Evolutionary conservation across 208 protist species (phyloP).

Genomic region (Phytomonas sp.): DNA sequence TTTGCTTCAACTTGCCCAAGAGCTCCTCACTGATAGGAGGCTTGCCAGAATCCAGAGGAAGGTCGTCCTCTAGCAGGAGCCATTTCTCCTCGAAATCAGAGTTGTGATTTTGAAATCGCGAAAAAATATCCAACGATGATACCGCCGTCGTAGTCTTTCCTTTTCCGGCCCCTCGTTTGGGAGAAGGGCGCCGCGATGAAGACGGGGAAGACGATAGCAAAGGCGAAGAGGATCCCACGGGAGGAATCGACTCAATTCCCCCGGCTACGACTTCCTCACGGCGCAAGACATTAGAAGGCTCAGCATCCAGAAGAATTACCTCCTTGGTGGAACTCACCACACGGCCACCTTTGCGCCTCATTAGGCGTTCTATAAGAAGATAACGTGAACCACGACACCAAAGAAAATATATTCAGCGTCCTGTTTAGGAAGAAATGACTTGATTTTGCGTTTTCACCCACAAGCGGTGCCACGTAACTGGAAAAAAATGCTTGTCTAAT

Average conservation of each 20-base stretch:
- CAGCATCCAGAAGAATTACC: conserved; percentile 2
- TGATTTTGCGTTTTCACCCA: not conserved
- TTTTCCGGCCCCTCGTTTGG: not conserved
- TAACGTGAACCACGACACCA: not conserved
- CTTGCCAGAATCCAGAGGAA: conserved; percentile 8
- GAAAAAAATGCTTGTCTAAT: not conserved
- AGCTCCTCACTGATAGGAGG: conserved; percentile 29
- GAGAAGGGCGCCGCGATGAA: not conserved
- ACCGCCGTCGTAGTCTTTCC: conserved; percentile 15
- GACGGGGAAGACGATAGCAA: not conserved
- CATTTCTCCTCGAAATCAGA: conserved; percentile 65
- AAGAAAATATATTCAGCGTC: not conserved
- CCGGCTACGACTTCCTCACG: not conserved
- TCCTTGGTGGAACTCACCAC: conserved; percentile 24
- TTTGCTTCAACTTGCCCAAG: conserved; percentile 27
- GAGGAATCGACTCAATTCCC: not conserved
- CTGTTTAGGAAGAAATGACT: not conserved
- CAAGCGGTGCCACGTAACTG: not conserved
- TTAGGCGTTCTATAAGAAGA: not conserved
- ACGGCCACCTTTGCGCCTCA: conserved; percentile 31
- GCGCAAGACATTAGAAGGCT: not conserved
- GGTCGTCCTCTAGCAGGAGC: conserved; percentile 61
- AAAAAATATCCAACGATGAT: conserved; percentile 55
- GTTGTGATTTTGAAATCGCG: conserved; percentile 49
- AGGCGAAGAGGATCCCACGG: not conserved